Conservation (phyloP, 2,329 filamentous ascomycete species). For the Pyricularia grisea region DNA sequence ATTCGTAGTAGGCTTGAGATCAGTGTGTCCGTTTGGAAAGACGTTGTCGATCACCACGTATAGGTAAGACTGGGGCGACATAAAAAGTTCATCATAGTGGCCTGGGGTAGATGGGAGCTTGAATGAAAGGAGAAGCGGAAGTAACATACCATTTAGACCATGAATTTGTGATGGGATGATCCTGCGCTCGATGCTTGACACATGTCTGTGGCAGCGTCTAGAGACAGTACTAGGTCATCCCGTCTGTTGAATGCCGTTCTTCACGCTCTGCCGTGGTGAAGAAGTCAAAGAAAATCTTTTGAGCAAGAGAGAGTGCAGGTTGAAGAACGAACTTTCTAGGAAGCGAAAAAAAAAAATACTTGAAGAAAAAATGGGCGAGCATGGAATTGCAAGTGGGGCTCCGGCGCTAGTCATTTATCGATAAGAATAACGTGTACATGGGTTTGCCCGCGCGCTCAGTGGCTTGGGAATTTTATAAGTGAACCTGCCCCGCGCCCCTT, state of each 20-base stretch:
- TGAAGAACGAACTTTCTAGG: neutral
- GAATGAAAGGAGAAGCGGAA: slow-evolving; percentile 9
- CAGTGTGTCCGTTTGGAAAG: slow-evolving; percentile 40
- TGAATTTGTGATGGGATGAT: neutral
- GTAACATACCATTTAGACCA: neutral
- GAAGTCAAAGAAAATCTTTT: neutral
- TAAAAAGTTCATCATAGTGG: slow-evolving; percentile 41
- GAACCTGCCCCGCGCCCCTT: neutral
- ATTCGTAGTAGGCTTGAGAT: slow-evolving; percentile 13
- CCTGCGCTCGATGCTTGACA: neutral
- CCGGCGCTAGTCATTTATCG: neutral
- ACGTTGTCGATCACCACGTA: slow-evolving; percentile 46
- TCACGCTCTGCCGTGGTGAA: neutral
- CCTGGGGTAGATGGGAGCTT: slow-evolving; percentile 2
- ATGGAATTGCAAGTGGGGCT: neutral
- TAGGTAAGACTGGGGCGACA: slow-evolving; percentile 51
- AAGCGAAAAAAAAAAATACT: neutral
- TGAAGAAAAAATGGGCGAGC: neutral
- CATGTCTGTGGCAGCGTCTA: neutral
- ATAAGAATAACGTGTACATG: slow-evolving; percentile 1
- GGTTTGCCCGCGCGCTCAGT: neutral
- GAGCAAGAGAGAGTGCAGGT: neutral
- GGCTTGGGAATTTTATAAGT: neutral
- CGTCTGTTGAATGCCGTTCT: neutral
- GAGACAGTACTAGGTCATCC: neutral